Evolutionary conservation across 306 rosid genomes (phyloP).

Genomic region (Vigna nakashimae): DNA sequence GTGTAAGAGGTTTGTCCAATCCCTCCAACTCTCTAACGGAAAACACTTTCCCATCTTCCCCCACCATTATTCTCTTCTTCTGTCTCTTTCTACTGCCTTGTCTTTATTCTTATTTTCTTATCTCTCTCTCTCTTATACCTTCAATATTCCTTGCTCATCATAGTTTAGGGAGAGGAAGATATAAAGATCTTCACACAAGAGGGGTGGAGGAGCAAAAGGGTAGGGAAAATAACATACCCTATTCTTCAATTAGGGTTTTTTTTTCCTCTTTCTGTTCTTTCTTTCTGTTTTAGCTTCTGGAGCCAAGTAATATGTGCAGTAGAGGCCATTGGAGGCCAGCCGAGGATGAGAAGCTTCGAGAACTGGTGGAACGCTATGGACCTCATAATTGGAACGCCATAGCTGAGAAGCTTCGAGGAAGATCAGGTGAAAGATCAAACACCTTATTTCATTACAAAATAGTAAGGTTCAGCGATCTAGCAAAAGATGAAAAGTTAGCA

Average conservation of each 20-base stretch:
- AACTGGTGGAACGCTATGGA: slow-evolving; percentile 91
- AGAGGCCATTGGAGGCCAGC: slow-evolving; percentile 99
- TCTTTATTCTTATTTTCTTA: slow-evolving; percentile 39
- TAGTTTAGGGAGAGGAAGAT: neutral
- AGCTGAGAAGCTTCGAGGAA: slow-evolving; percentile 91
- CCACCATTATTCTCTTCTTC: slow-evolving; percentile 58
- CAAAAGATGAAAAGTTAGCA: neutral
- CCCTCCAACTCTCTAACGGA: slow-evolving; percentile 88
- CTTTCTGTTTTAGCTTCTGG: neutral
- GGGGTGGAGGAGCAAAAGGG: neutral
- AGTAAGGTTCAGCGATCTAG: neutral
- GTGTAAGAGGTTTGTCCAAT: slow-evolving; percentile 81
- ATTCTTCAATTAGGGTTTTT: slow-evolving; percentile 52
- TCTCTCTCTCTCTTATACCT: slow-evolving; percentile 15
- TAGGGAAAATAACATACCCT: slow-evolving; percentile 26
- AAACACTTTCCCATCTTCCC: slow-evolving; percentile 71
- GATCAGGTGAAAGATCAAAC: slow-evolving; percentile 71
- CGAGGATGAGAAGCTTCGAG: slow-evolving; percentile 85
- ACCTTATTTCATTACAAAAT: neutral
- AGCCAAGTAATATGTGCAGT: slow-evolving; percentile 69
- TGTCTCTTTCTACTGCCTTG: slow-evolving; percentile 46
- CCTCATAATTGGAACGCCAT: slow-evolving; percentile 99
- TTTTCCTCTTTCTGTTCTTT: neutral
- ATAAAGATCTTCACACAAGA: slow-evolving; percentile 40
- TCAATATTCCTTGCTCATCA: slow-evolving; percentile 26